These are phyloP conservation scores for Athelia psychrophila DNA, from an alignment of 1,284 basidiomycete species.

Conservation along the genomic window DNA sequence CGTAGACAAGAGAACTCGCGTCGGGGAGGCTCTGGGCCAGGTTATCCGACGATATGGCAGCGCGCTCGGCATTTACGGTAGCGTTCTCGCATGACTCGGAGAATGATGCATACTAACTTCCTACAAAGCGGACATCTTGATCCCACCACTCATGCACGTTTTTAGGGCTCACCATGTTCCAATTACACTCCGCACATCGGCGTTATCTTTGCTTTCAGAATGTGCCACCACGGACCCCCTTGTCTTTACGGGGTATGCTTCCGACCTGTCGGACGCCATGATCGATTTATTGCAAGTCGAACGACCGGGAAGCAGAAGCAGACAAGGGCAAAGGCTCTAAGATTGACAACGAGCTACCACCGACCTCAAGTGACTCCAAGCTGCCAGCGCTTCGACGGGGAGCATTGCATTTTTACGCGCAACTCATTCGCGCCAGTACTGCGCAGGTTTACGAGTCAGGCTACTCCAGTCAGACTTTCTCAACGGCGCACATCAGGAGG, in stretches of 20 bases:
- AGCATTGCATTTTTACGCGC: slow-evolving; percentile 74
- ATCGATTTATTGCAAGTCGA: slow-evolving; percentile 82
- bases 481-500: slow-evolving; percentile 43
- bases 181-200: slow-evolving; percentile 74
- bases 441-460: slow-evolving; percentile 43
- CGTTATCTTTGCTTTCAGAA: slow-evolving; percentile 79
- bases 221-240: slow-evolving; percentile 64
- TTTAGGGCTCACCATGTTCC: slow-evolving; percentile 62
- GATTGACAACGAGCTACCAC: slow-evolving; percentile 31
- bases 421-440: slow-evolving; percentile 56
- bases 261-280: slow-evolving; percentile 63
- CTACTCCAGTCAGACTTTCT: slow-evolving; percentile 21
- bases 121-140: slow-evolving; percentile 58
- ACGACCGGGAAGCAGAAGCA: slow-evolving; percentile 10
- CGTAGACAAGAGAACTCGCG: slow-evolving; percentile 74
- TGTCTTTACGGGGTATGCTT: slow-evolving; percentile 61
- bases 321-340: slow-evolving; percentile 11
- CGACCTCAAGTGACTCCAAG: slow-evolving; percentile 56
- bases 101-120: slow-evolving; percentile 4
- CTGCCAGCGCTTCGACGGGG: slow-evolving; percentile 81
- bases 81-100: slow-evolving; percentile 1
- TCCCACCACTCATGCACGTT: slow-evolving; percentile 65
- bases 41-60: slow-evolving; percentile 77
- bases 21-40: slow-evolving; percentile 86
- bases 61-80: slow-evolving; percentile 69